Evolutionary conservation across 2,329 filamentous ascomycete genomes (phyloP), one percentile per base, ranked within the genome.

Genomic region (Sclerotinia minor): DNA sequence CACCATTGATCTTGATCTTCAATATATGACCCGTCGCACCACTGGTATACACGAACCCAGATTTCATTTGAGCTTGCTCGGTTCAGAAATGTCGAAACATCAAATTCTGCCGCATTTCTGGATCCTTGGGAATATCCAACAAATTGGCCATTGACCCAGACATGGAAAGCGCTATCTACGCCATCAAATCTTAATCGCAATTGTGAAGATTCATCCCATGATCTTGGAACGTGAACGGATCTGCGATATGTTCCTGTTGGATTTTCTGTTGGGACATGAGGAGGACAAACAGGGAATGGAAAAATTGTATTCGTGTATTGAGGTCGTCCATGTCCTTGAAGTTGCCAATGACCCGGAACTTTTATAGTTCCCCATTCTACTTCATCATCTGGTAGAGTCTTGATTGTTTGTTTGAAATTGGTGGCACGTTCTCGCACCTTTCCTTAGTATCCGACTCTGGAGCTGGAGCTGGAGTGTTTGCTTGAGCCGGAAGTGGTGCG

Each of bases 1-100:
- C 87, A 87, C 88, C 88, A 90, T 73, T 89, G 87, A 75, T 90
- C 76, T 72, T 83, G 87, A 66, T 90, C 87, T 75, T 91, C 89
- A 45, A 91, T 87, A 72, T 91, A 91, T 0, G 85, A 85, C 1
- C 86, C 89, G 71, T 90, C 88, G 45, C 83, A 90, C 81, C 85
- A 90, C 74, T 91, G 87, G 70, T 91, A 91, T 0, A 91, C 89
- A n/a, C 83, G 81, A 0, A 91, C 86, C 13, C 83, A 81, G 1
- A 92, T 74, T 1, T 79, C 80, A 70, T 91, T 92, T 57, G 81
- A 78, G 3, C 73, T 79, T 5, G 77, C 77, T 8, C 76, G 74
- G 26, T 79, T 75, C 1, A 91, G 78, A 44, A 81, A 78, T 0
- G 78, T 72, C 0, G 87, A 87, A 17, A 92, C 79, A 69, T 92